Conservation (phyloP, 2,329 filamentous ascomycete genomes). For the Aspergillus sp. region DNA sequence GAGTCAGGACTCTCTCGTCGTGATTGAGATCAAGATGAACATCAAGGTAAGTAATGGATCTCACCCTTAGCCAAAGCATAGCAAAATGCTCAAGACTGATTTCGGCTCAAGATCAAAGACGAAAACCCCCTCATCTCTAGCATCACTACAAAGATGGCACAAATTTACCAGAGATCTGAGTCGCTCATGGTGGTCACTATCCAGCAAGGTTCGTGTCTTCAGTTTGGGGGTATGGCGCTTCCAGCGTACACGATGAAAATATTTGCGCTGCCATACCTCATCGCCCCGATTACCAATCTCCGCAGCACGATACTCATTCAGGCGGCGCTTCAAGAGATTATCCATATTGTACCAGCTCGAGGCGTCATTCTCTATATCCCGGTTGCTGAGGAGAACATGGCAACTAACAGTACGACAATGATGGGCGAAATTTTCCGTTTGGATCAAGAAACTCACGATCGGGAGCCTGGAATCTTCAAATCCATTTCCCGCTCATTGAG, state of each 20-base stretch:
- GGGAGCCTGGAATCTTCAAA: constrained; percentile 48
- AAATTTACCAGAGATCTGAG: constrained; percentile 74
- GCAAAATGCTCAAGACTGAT: constrained; percentile 23
- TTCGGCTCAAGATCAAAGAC: constrained; percentile 60
- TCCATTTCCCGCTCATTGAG: constrained; percentile 44
- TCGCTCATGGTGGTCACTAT: constrained; percentile 75
- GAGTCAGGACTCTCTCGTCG: constrained; percentile 60
- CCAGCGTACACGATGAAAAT: constrained; percentile 80
- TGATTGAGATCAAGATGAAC: constrained; percentile 68
- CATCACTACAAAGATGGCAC: constrained; percentile 72
- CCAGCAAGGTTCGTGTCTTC: constrained; percentile 74
- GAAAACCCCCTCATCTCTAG: constrained; percentile 78
- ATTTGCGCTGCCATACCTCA: constrained; percentile 68
- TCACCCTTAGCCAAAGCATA: background rate
- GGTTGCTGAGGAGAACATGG: constrained; percentile 72
- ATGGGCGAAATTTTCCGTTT: constrained; percentile 68
- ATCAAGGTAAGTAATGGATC: constrained; percentile 55
- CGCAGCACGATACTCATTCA: constrained; percentile 80
- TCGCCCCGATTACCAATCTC: constrained; percentile 77
- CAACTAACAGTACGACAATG: constrained; percentile 71
- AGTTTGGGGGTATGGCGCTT: constrained; percentile 75
- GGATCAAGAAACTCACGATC: constrained; percentile 50
- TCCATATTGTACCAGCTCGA: constrained; percentile 68
- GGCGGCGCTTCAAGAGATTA: constrained; percentile 70
- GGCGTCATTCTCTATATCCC: constrained; percentile 75